Percentiles rank a stretch among this genome's conserved stretches.
phyloP scores from a whole-genome alignment of 805 yeast genomes.

The Lachancea thermotolerans region DNA sequence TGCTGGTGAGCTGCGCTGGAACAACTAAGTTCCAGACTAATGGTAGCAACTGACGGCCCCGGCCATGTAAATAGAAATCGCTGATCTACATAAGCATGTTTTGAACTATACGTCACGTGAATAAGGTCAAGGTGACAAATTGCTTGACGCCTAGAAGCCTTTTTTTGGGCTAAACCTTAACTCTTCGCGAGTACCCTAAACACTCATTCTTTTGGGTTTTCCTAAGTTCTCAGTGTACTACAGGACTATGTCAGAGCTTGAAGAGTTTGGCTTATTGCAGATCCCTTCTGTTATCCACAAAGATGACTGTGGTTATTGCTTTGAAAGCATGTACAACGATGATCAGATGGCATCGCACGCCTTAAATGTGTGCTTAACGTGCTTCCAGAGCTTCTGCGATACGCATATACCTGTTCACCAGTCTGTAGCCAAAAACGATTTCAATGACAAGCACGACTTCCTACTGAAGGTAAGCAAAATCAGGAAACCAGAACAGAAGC shows the following conservation, averaged over 20 bases:
- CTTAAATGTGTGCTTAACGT: conserved; percentile 65
- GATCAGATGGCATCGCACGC: conserved; percentile 23
- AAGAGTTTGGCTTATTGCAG: conserved; percentile 8
- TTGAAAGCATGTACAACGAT: conserved; percentile 54
- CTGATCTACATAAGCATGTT: no score
- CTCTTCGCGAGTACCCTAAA: no score
- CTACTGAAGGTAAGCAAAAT: conserved; percentile 55
- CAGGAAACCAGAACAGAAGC: conserved; percentile 36
- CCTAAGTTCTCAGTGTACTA: no score
- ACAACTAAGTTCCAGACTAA: conserved; percentile 1
- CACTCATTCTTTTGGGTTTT: no score
- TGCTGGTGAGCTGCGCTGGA: conserved; percentile 11
- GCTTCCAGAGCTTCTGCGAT: conserved; percentile 66
- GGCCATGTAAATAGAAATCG: conserved; percentile 6
- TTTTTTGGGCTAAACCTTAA: no score
- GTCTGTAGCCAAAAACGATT: conserved; percentile 20
- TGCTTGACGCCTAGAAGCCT: no score
- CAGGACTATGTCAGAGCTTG: conserved; percentile 9
- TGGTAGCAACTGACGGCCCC: not conserved
- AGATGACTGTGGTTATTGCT: conserved; percentile 88
- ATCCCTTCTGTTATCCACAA: conserved; percentile 50
- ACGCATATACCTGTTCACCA: conserved; percentile 56
- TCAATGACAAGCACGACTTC: conserved; percentile 43
- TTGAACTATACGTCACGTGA: no score
- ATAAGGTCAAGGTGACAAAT: no score